phyloP scores from a whole-genome alignment of 2,329 filamentous ascomycete species.

The Aspergillus tamarii region DNA sequence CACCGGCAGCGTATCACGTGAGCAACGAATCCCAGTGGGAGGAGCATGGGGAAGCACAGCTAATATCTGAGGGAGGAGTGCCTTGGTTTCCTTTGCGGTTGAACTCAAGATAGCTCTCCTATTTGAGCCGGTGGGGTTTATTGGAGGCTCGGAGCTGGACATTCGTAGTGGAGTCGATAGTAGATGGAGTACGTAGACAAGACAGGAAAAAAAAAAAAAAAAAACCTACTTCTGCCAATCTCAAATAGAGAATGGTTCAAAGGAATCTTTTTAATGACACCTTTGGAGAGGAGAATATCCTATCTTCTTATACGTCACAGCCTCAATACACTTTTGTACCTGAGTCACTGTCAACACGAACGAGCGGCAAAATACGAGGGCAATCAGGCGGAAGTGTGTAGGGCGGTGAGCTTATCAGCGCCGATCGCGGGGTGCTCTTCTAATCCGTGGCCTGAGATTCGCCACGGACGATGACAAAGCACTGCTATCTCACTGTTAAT shows the following conservation, averaged over 20 bases:
- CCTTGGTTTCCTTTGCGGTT: conserved; percentile 53
- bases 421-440: conserved; percentile 25
- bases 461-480: conserved; percentile 40
- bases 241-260: background rate
- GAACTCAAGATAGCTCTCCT: conserved; percentile 38
- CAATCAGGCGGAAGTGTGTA: background rate
- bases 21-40: conserved; percentile 43
- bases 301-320: background rate
- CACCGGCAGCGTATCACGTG: conserved; percentile 40
- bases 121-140: background rate
- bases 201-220: background rate
- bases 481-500: conserved; percentile 13
- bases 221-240: background rate
- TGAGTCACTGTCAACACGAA: conserved; percentile 5
- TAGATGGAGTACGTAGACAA: background rate
- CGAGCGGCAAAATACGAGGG: conserved; percentile 11
- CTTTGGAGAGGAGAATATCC: background rate
- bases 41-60: conserved; percentile 46
- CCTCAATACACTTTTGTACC: background rate
- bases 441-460: conserved; percentile 14
- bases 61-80: conserved; percentile 53
- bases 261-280: background rate
- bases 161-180: background rate
- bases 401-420: conserved; percentile 35
- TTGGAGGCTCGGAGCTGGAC: background rate